A percentile compares a stretch with the other conserved stretches of the same genome.
These are phyloP conservation scores for Tetraselmis striata DNA, from an alignment of 139 green algal species.

Conservation along the genomic window DNA sequence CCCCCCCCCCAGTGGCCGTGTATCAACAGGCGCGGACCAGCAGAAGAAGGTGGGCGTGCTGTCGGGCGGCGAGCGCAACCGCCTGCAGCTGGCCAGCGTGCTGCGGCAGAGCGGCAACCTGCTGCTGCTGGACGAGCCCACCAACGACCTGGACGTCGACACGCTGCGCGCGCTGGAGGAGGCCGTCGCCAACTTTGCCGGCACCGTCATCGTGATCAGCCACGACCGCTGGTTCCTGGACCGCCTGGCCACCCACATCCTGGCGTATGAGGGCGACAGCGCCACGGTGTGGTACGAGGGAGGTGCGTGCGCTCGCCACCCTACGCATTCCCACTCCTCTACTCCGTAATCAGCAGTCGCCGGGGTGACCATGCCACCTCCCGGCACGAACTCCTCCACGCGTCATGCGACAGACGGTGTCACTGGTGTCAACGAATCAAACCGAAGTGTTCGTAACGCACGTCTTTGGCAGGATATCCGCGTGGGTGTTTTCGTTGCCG, in stretches of 20 bases:
- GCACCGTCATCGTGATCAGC: slow-evolving; percentile 58
- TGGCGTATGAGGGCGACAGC: slow-evolving; percentile 76
- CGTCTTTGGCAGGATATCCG: no score
- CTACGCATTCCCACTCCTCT: neutral
- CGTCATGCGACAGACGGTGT: no score
- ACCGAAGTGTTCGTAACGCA: no score
- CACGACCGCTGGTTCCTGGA: slow-evolving; percentile 77
- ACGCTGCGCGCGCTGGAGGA: slow-evolving; percentile 61
- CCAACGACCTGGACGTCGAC: slow-evolving; percentile 69
- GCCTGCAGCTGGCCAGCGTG: slow-evolving; percentile 67
- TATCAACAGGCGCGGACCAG: neutral
- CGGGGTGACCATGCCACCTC: neutral
- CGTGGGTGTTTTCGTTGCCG: no score
- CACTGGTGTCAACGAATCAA: no score
- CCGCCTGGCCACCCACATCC: slow-evolving; percentile 72
- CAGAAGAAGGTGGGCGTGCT: slow-evolving; percentile 30
- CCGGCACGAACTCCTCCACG: no score
- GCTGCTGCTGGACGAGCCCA: slow-evolving; percentile 72
- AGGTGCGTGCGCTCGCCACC: slow-evolving; percentile 13
- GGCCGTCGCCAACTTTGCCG: slow-evolving; percentile 59
- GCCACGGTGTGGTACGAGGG: slow-evolving; percentile 27
- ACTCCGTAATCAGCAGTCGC: neutral
- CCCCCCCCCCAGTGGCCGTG: no score
- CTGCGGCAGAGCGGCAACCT: slow-evolving; percentile 73
- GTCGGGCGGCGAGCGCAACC: slow-evolving; percentile 75